Base-by-base conservation (phyloP, 495 filamentous ascomycete species). In the Zalerion maritima region DNA sequence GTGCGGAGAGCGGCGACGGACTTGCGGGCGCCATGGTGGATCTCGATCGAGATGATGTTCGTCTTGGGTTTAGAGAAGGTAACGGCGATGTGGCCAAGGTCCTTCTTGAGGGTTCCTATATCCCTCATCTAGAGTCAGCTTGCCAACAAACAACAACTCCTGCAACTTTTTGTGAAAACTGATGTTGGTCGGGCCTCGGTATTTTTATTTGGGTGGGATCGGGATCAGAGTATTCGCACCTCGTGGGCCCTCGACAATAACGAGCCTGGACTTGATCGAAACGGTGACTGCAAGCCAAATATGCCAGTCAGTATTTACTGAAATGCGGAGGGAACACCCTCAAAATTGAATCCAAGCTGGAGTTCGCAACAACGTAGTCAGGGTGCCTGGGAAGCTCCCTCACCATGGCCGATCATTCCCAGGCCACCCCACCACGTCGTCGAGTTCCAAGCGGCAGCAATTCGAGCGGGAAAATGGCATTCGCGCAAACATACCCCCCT, bases 1-100 rank as follows among this genome's bases (percentile, higher is more conserved):
- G 89, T 97, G 48, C 89, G 87, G 53, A 97, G 82, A 37, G 89
- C 81, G 57, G 89, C 89, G 50, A 97, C 78, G 56, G 82, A 85
- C 73, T 97, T 97, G 59, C 89, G 85, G 48, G 71, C 67, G 57
- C 89, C 89, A 62, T 97, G 89, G 72, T 96, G 91, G 52, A 97
- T 71, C 61, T 93, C 84, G 58, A 97, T 92, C 43, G 75, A 73
- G 73, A 97, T 86, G 35, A 80, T 51, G 60, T 78, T 66, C 62
- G 75, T 71, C 63, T 72, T 66, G 47, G 80, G 76, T 50, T 77
- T 66, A 47, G 75, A 75, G 73, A 94, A 97, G 73, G 75, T 91
- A 58, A 97, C 86, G 29, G 89, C 75, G 42, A 97, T 65, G 63
- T 97, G 89, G 58, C 75, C 82, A 37, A 97, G 76, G 60, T 94